Evolutionary conservation across 352 stramenopile species (phyloP), one percentile per base, ranked within the genome.

Genomic region (Phytophthora sansomeana): DNA sequence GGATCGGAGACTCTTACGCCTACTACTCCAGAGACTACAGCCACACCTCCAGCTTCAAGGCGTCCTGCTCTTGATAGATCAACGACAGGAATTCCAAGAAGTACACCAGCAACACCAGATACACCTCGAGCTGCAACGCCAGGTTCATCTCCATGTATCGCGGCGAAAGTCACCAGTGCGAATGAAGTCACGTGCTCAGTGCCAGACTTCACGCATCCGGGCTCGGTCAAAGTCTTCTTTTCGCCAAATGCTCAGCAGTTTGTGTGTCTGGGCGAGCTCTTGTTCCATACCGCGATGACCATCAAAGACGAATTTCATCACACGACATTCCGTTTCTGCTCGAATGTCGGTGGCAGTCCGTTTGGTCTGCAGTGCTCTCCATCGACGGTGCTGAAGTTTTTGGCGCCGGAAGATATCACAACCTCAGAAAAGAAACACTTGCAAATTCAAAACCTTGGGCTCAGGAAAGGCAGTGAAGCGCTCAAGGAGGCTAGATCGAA

Each of bases 161-260:
- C 79, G 2, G 84, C 60, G 0, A 89, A 86, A 47, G 61, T 87
- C 9, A 39, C 81, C 11, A 77, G 75, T 38, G 48, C 63, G 1
- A 83, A 73, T 26, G 82, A 91, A 21, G 33, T 89, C 2, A 80
- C 81, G 4, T 89, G 78, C 30, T 44, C 68, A 4, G 76, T 93
- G 9, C 84, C 84, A 0, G 80, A 91, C 7, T 91, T 91, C 47
- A 69, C 69, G 6, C 63, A 54, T 19, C 47, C 69, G 6, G 80
- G 80, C 0, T 35, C 48, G 6, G 73, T 90, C 5, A 42, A 75
- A 14, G 79, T 93, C 16, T 87, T 76, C 30, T 77, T 93, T 33
- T 93, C 84, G 1, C 75, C 83, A 29, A 93, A 93, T 19, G 74
- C 84, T 2, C 84, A 93, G 68, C 82, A 93, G 58, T 93, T 93